Conservation (phyloP, 495 filamentous ascomycete species). For the Aspergillus heteromorphus region DNA sequence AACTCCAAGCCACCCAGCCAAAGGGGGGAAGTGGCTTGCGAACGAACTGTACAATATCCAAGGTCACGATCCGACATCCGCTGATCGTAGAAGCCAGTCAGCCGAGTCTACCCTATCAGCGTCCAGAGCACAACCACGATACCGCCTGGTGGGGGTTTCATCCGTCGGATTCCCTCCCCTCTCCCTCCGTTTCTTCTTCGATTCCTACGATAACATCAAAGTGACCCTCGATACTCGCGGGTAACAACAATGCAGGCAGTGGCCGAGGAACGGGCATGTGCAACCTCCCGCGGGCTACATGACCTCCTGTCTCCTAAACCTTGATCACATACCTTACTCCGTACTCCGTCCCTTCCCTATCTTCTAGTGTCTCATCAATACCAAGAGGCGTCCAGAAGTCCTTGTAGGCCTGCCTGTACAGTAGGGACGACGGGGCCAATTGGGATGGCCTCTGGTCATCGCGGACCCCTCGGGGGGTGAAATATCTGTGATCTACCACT, state of each 20-base stretch:
- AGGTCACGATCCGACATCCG: constrained; percentile 14
- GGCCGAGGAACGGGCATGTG: neutral
- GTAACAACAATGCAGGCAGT: neutral
- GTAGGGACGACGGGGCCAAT: neutral
- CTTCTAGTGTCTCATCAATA: no score
- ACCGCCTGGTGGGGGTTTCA: constrained; percentile 11
- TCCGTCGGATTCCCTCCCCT: neutral
- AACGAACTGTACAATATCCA: constrained; percentile 1
- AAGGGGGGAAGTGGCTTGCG: neutral
- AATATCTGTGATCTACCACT: constrained; percentile 22
- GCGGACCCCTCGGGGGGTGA: constrained; percentile 3
- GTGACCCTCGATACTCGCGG: neutral
- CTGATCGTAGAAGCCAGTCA: constrained; percentile 12
- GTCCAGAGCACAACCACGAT: constrained; percentile 13
- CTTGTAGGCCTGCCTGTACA: no score
- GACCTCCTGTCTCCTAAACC: neutral
- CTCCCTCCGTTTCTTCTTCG: neutral
- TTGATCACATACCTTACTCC: neutral
- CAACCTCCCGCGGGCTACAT: neutral
- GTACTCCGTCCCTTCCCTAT: no score
- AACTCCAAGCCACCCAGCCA: neutral
- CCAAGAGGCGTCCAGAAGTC: no score
- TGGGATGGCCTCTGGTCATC: neutral
- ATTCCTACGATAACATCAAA: constrained; percentile 5
- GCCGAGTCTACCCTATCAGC: constrained; percentile 22